Base-by-base conservation (phyloP, 768 basidiomycete species). In the Termitomyces titanicus region DNA sequence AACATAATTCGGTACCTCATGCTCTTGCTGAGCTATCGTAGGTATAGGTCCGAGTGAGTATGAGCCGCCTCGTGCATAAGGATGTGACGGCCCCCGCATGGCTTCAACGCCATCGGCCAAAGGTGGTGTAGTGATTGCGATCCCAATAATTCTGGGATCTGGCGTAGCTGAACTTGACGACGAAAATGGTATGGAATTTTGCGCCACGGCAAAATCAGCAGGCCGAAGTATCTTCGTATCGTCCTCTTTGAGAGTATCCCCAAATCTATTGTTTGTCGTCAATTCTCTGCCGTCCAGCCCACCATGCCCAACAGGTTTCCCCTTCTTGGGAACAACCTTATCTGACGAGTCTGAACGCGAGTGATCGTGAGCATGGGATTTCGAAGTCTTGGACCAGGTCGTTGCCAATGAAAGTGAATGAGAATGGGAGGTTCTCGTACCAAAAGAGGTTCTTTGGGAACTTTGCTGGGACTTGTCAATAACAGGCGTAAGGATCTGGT, bases 401-500 rank as follows among this genome's bases (percentile, higher is more conserved):
- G 74, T 75, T 18, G 61, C 63, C 7, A 74, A 56, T 0, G 77
- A 77, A 25, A 73, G 70, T 20, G 73, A 69, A 51, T 72, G 72
- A 1, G 72, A 69, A 58, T 77, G 73, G 1, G 70, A 67, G 1
- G 52, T 47, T 49, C 57, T 57, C 61, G 44, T 53, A 31, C 59
- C 59, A 17, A 18, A 44, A 33, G 51, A 53, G 61, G 22, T 57
- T 47, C 29, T 63, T 60, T 33, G 60, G 20, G 58, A 56, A 57
- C 64, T 64, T 9, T 64, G 29, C 5, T 29, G 53, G 22, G 15
- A 54, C 42, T 54, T 29, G 54, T 61, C 56, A 33, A 73, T 63
- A 18, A 70, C 70, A 0, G 86, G 83, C 29, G 82, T 74, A 18
- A 78, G 62, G 40, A 76, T 70, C 70, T 91, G 89, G 59, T 77